phyloP scores from a whole-genome alignment of 2,329 filamentous ascomycete species.

The Lecanicillium sp. region DNA sequence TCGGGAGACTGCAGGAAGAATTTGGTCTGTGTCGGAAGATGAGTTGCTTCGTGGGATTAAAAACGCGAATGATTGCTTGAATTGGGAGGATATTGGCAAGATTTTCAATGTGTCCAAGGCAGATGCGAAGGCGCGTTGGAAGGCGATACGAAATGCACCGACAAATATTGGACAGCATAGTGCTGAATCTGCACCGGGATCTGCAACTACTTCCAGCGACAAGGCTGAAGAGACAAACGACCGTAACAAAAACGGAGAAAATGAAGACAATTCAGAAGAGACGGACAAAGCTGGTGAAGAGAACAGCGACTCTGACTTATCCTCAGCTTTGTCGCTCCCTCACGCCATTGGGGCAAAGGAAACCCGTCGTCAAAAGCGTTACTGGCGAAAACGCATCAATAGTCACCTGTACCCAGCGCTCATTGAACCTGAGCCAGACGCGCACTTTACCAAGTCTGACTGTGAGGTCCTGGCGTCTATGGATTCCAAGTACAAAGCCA shows the following conservation, averaged over 20 bases:
- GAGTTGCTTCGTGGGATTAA: conserved; percentile 25
- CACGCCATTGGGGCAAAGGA: neutral
- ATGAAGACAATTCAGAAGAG: too few species aligned
- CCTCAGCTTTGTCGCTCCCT: too few species aligned
- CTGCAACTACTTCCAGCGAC: too few species aligned
- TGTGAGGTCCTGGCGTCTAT: conserved; percentile 26
- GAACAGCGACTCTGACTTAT: too few species aligned
- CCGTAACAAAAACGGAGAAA: too few species aligned
- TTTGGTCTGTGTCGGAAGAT: conserved; percentile 26
- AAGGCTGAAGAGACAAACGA: too few species aligned
- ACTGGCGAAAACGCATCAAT: conserved; percentile 23
- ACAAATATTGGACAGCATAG: too few species aligned
- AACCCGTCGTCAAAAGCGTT: conserved; percentile 17
- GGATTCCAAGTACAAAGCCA: conserved; percentile 22
- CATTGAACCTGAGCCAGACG: conserved; percentile 14
- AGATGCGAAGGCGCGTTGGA: conserved; percentile 5
- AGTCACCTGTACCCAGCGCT: conserved; percentile 20
- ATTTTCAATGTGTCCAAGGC: conserved; percentile 2
- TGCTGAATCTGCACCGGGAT: too few species aligned
- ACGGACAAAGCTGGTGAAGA: too few species aligned
- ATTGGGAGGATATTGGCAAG: conserved; percentile 6
- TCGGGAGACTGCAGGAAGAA: neutral
- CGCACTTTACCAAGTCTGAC: conserved; percentile 20
- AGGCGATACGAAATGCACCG: conserved; percentile 1
- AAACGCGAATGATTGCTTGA: conserved; percentile 14